Evolutionary conservation across 139 green algal species (phyloP).

Genomic region (Tetraselmis chui): DNA sequence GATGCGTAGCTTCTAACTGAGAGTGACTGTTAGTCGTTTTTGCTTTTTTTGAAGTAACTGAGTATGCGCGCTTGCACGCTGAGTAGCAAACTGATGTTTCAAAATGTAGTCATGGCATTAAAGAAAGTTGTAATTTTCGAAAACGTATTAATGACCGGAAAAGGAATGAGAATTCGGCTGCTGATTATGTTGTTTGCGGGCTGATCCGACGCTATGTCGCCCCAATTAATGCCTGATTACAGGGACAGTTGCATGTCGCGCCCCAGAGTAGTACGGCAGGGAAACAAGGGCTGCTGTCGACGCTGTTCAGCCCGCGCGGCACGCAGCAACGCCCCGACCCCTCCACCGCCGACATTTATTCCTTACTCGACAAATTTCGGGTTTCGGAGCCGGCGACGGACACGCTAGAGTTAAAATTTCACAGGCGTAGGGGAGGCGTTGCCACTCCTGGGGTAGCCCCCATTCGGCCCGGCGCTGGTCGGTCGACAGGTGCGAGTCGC

Average conservation of each 20-base stretch:
- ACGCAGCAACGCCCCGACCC: not conserved
- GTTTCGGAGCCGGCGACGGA: conserved; percentile 24
- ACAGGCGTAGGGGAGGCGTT: not conserved
- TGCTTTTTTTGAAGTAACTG: too few relatives aligned
- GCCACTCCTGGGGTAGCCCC: not conserved
- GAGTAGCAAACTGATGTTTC: too few relatives aligned
- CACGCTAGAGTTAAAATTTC: conserved; percentile 29
- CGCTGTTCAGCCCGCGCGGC: not conserved
- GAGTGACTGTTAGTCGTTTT: too few relatives aligned
- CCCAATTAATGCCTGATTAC: too few relatives aligned
- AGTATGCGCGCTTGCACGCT: too few relatives aligned
- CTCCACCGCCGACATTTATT: conserved; percentile 21
- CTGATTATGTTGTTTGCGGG: too few relatives aligned
- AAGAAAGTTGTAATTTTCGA: too few relatives aligned
- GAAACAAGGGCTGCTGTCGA: not conserved
- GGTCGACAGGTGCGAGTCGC: not conserved
- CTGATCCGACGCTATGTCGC: too few relatives aligned
- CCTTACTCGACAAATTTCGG: conserved; percentile 26
- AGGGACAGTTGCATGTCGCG: not conserved
- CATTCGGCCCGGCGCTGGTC: not conserved
- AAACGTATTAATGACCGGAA: too few relatives aligned
- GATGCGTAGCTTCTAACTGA: too few relatives aligned
- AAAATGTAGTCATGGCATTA: too few relatives aligned
- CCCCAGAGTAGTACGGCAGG: not conserved
- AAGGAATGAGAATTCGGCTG: too few relatives aligned